Evolutionary conservation across 2,329 filamentous ascomycete species (phyloP), one percentile per base, ranked within the genome.

Genomic region (Diplocarpon mali): DNA sequence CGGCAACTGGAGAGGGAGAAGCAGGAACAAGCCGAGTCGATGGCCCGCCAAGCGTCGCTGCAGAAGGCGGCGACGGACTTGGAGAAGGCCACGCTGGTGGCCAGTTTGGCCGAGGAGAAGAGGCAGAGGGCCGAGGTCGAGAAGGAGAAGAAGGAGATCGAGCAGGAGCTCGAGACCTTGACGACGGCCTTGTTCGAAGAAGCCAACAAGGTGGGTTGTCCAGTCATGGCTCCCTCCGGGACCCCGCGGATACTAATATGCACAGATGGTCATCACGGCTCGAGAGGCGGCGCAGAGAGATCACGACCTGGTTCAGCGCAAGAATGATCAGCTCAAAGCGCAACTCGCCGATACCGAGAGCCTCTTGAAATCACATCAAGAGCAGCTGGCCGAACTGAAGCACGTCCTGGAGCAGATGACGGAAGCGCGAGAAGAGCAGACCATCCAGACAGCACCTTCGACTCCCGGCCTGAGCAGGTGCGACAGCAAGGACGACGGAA

Each of bases 171-270:
- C 37, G 92, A 96, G 66, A 85, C 79, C 42, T 66, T 98, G 52
- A 96, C 92, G 0, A 80, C 87, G 1, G 88, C 87, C 24, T 73
- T 98, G n/a, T 98, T 98, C 52, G 88, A 96, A 61, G 90, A 98
- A 69, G 92, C 92, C 40, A 96, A 98, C 67, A 89, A 84, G 65
- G 76, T 80, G 62, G 48, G 65, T 61, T 38, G 6, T 38, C 34
- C 2, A 11, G 10, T 46, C 73, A 69, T 93, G 15, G 6, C 3
- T 8, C 3, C 9, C 5, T 32, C 30, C n/a, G 3, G 11, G 14
- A 15, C n/a, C n/a, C n/a, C 5, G 24, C 4, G 3, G 2, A 3
- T 32, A 87, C 85, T 92, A 38, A 80, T 77, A 85, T 85, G 29
- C 83, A 88, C 51, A 80, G 72, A 96, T 98, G 90, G 92, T 98